Base-by-base conservation (phyloP, 805 yeast genomes). In the Lipomyces chichibuensis region DNA sequence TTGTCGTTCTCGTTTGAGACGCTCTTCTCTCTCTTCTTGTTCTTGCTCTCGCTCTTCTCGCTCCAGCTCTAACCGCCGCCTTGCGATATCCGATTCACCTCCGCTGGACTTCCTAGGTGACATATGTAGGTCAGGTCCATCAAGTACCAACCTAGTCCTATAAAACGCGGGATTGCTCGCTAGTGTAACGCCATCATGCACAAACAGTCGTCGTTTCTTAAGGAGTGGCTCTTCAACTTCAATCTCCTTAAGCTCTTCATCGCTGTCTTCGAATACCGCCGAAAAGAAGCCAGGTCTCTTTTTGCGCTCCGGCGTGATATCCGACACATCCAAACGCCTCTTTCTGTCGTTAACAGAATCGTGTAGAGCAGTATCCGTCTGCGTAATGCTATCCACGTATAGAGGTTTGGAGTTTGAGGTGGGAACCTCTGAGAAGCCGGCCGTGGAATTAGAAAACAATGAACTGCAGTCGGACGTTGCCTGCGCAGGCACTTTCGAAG, bases 281-380 rank as follows among this genome's bases (percentile, higher is more conserved):
- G 77, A 69, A 51, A 76, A 75, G 59, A 70, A 76, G 1, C 81
- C 81, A 0, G 78, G 79, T 6, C 73, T 69, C n/a, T 69, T 64
- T 27, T 65, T 66, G 23, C 79, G 69, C 2, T 73, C 75, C 23
- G 61, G 57, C 2, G 77, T 69, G 20, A 75, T 60, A 32, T 74
- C 75, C 17, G 70, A 51, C 6, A 75, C 39, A 32, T 74, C 73
- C 9, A 75, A 43, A 17, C 68, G 68, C 27, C 72, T 59, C 35
- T 65, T 65, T 25, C 67, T 32, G 9, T 57, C 55, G 13, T 6
- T 32, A 17, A 9, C 52, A 13, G 20, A 6, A 23, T 49, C 17
- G 58, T 53, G n/a, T 59, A n/a, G 32, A 46, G 33, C 25, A n/a
- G 20, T 52, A 25, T 65, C 68, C 3, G 68, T 61, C 60, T 65